Conservation (phyloP, 306 rosid genomes). For the Astragalus membranaceus region DNA sequence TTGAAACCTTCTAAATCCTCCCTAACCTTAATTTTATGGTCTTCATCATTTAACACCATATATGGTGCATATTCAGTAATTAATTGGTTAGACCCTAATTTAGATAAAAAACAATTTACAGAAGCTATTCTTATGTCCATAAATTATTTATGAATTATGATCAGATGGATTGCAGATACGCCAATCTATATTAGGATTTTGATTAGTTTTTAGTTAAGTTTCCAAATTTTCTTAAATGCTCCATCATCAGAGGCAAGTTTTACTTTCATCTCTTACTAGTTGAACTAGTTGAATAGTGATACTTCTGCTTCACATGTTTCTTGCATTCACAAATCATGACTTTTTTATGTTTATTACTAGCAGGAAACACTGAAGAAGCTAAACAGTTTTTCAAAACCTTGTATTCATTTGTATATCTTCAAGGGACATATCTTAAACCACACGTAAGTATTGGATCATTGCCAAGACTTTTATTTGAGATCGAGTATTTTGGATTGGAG, state of each 20-base stretch:
- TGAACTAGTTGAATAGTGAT: not conserved
- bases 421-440: conserved; percentile 90
- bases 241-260: not conserved
- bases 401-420: conserved; percentile 77
- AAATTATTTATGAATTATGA: not conserved
- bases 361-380: conserved; percentile 77
- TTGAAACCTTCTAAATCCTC: not conserved
- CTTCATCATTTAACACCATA: not conserved
- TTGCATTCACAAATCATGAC: not conserved
- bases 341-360: conserved; percentile 10
- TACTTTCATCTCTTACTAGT: not conserved
- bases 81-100: not conserved
- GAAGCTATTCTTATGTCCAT: not conserved
- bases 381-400: conserved; percentile 61
- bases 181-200: not conserved
- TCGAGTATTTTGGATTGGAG: conserved; percentile 9
- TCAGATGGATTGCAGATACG: not conserved
- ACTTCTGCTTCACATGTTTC: not conserved
- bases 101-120: not conserved
- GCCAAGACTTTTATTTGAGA: conserved; percentile 10
- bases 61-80: not conserved
- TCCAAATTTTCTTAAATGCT: not conserved
- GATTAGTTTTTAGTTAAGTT: not conserved
- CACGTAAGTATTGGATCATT: conserved; percentile 56
- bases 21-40: not conserved